Base-by-base conservation (phyloP, 345 rosid genomes). In the Draba incana region DNA sequence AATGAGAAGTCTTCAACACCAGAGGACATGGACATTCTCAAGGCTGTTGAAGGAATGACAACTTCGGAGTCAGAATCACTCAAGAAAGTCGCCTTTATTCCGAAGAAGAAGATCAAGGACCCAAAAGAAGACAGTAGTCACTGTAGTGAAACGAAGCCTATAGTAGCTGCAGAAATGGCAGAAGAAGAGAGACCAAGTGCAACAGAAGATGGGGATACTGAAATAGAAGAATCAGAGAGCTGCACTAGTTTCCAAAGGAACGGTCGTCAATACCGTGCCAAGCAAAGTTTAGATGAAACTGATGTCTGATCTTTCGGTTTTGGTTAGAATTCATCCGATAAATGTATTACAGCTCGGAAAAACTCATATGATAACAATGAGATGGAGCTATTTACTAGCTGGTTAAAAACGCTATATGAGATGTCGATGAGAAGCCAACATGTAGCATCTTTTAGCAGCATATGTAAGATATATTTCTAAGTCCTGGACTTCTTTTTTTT, bases 11-110 rank as follows among this genome's bases (percentile, higher is more conserved):
- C 84, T 50, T 68, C 81, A 67, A 50, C 77, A 13, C 71, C 25
- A 71, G 82, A 76, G 57, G 69, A 54, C 52, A 68, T 74, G 77
- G 83, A 77, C 57, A 60, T 65, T 47, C 75, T 83, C 56, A 67
- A 77, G 72, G 59, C 47, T 55, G 72, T 48, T 39, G 56, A 66
- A 64, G 57, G 15, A 30, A 69, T 75, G 5, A 75, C 81, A 47
- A 48, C 49, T 54, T 41, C 68, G 38, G 81, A 75, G 39, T 46
- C 69, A 9, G 82, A 39, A 39, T 59, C 81, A 24, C 48, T 45
- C 37, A 60, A 72, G 63, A 74, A 82, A 0, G 79, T 80, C 50
- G 62, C 83, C 5, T 90, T 87, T 66, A 76, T 83, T 38, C 85
- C 87, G 2, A 82, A 76, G 84, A 85, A 77, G 65, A 85, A 72